These are phyloP conservation scores for Lophiostoma macrostomum DNA, from an alignment of 495 filamentous ascomycete genomes.

Conservation along the genomic window DNA sequence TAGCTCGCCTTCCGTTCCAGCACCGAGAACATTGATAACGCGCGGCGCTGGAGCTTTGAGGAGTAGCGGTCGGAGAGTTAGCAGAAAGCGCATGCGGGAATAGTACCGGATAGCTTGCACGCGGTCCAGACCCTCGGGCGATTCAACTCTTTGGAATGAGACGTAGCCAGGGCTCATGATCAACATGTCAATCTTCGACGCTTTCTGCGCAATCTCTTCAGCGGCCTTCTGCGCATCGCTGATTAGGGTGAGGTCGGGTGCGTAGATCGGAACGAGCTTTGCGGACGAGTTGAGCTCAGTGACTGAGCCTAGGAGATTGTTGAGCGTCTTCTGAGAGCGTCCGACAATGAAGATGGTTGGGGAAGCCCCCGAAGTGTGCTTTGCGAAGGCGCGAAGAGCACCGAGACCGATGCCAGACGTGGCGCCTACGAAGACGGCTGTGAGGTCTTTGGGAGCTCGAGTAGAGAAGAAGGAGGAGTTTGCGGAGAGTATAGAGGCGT, in stretches of 20 bases:
- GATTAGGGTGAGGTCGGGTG: constrained; percentile 27
- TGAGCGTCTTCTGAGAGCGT: constrained; percentile 23
- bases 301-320: constrained; percentile 3
- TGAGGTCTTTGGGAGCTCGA: constrained; percentile 2
- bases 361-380: constrained; percentile 29
- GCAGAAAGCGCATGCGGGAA: constrained; percentile 42
- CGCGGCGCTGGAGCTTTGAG: constrained; percentile 14
- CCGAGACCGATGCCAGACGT: constrained; percentile 45
- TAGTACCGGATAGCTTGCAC: constrained; percentile 43
- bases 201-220: constrained; percentile 12
- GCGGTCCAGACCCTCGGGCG: constrained; percentile 37
- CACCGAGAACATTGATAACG: constrained; percentile 31
- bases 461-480: constrained; percentile 24
- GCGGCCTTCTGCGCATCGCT: constrained; percentile 20
- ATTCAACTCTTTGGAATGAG: constrained; percentile 20
- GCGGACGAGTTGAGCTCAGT: constrained; percentile 17
- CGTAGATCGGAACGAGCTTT: constrained; percentile 23
- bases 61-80: constrained; percentile 42
- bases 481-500: constrained; percentile 13
- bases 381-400: constrained; percentile 39
- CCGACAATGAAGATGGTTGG: constrained; percentile 44
- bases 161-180: constrained; percentile 37
- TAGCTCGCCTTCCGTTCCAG: constrained; percentile 31
- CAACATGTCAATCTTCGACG: constrained; percentile 32
- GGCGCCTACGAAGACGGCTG: constrained; percentile 45